Conservation (phyloP, 2,329 filamentous ascomycete species). For the Diaporthe velutina region DNA sequence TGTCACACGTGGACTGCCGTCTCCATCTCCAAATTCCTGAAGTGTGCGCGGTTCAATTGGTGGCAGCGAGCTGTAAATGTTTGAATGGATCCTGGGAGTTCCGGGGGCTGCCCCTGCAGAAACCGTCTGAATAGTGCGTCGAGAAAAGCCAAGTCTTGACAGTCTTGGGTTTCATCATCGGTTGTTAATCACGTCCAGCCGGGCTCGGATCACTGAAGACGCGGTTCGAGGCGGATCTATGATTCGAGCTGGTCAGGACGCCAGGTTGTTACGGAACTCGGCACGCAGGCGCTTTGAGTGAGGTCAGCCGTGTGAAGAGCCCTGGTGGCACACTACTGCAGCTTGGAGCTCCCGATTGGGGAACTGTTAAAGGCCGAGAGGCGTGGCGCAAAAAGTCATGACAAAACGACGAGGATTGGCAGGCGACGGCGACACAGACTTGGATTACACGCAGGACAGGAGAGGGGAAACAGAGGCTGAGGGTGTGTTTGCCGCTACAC, state of each 20-base stretch:
- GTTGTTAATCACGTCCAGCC: neutral
- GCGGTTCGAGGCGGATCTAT: constrained; percentile 19
- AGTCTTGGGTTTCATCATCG: constrained; percentile 32
- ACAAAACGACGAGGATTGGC: constrained; percentile 11
- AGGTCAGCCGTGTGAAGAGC: neutral
- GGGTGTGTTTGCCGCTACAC: neutral
- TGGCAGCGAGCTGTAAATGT: neutral
- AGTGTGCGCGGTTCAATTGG: neutral
- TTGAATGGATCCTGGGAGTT: neutral
- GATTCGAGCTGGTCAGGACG: constrained; percentile 8
- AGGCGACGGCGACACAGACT: neutral
- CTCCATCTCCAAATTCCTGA: neutral
- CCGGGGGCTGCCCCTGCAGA: constrained; percentile 4
- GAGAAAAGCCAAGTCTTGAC: constrained; percentile 12
- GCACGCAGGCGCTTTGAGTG: constrained; percentile 10
- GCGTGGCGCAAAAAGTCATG: constrained; percentile 14
- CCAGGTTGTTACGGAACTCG: constrained; percentile 21
- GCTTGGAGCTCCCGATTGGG: constrained; percentile 17
- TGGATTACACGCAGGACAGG: neutral
- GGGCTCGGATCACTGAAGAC: constrained; percentile 20
- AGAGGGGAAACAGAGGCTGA: neutral
- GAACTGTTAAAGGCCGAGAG: neutral
- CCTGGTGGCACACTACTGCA: constrained; percentile 25
- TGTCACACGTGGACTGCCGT: neutral
- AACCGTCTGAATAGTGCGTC: neutral